Percentiles rank a stretch among this genome's conserved stretches.
Evolutionary conservation across 257 asterid genomes (phyloP).

Genomic region (Primulina tabacum): DNA sequence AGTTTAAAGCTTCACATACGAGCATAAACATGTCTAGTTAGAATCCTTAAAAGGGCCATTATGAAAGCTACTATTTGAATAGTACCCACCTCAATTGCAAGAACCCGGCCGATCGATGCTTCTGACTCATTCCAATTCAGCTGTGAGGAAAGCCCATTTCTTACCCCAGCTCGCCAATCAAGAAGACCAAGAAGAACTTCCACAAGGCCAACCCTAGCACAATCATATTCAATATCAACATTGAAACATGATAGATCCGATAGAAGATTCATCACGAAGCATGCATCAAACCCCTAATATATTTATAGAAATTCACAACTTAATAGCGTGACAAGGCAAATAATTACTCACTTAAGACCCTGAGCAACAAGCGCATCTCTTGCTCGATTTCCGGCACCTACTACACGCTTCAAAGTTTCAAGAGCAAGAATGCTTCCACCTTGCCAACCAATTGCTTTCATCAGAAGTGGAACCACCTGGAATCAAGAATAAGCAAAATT

Average conservation of each 20-base stretch:
- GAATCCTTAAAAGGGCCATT: not conserved
- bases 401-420: constrained; percentile 95
- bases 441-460: constrained; percentile 99
- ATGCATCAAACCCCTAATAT: constrained; percentile 16
- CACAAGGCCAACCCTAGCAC: constrained; percentile 92
- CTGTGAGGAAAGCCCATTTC: constrained; percentile 71
- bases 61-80: not conserved
- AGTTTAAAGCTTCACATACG: not conserved
- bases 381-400: constrained; percentile 94
- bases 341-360: constrained; percentile 80
- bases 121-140: constrained; percentile 99
- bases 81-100: constrained; percentile 81
- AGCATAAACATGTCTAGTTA: not conserved
- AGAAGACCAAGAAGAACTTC: constrained; percentile 98
- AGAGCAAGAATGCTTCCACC: constrained; percentile 98
- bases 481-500: constrained; percentile 28
- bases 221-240: constrained; percentile 18
- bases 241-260: constrained; percentile 10
- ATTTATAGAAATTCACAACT: constrained; percentile 9
- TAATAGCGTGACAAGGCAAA: not conserved
- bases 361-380: constrained; percentile 98
- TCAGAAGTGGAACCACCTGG: constrained; percentile 94
- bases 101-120: constrained; percentile 92
- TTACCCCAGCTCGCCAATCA: constrained; percentile 99
- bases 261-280: constrained; percentile 15